Base-by-base conservation (phyloP, 345 rosid species). In the Psidium friedrichsthalianum region DNA sequence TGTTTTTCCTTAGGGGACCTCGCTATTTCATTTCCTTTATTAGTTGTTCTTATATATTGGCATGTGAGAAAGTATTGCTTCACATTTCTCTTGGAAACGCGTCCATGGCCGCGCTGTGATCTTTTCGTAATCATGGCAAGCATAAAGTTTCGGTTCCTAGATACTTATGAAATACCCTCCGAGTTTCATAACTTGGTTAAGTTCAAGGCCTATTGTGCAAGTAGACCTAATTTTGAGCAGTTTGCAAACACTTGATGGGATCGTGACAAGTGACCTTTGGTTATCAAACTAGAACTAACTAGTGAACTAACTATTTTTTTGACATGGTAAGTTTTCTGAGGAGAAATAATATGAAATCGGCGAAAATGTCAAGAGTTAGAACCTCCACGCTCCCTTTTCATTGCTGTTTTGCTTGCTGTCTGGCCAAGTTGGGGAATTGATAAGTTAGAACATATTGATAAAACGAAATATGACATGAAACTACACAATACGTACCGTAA, bases 401-500 rank as follows among this genome's bases (percentile, higher is more conserved):
- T 32, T 69, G 47, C 22, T 36, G 47, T 69, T 42, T 16, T 69
- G 13, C 78, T 32, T 16, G 78, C 12, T 9, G 1, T 18, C 44
- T 22, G 16, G 18, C 5, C 25, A 18, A 69, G 47, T 69, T 8
- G 47, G 1, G 6, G 25, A 69, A 69, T 6, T 0, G 11, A 64
- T 32, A 42, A 29, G 76, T 1, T 61, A 61, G 5, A 61, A 64
- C 44, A 4, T 16, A 20, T 29, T 15, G 6, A 8, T 64, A 69
- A 32, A 64, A 49, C 12, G 1, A 64, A 32, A 64, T 32, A 6
- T 16, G 9, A 64, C 1, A 12, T 64, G 76, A 32, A 32, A 61
- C 12, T 20, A 27, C 36, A 3, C 16, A 0, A 27, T 12, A 59
- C 1, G 0, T 27, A 59, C 3, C 0, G 0, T 14, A 61, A 27